Base-by-base conservation (phyloP, 1,139 yeast genomes). In the Yamadazyma triangularis region DNA sequence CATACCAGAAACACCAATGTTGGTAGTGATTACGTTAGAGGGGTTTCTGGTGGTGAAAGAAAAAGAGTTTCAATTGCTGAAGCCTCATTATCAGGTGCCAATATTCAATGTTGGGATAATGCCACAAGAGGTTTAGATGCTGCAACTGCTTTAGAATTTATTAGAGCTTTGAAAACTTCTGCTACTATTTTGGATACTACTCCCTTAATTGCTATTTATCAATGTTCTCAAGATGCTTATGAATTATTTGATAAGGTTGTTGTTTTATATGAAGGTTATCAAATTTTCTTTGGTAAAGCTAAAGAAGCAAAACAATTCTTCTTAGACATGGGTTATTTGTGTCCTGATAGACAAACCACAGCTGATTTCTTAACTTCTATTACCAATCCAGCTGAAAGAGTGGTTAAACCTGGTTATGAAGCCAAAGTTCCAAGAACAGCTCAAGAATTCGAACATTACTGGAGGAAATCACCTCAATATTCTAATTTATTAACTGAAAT, bases 41-140 rank as follows among this genome's bases (percentile, higher is more conserved):
- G 66, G 30, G 63, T 59, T 30, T 58, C 69, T n/a, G 70, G 70
- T 32, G 70, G 70, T 47, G 70, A 64, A 41, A 45, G 70, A 33
- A 64, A 64, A 45, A 48, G 70, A 44, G 70, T 64, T 12, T 61
- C 68, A 4, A 63, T 64, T 40, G 67, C 68, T n/a, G 70, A 64
- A 42, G 68, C 48, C 6, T 53, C 62, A 5, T 47, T 61, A 32
- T 50, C 55, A 37, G 64, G 65, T 13, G 58, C 69, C 10, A 55
- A 53, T 10, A 56, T 79, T 24, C 75, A 76, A 44, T 72, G 79
- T 48, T 79, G 83, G 81, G 86, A 79, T 60, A 79, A 79, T 46
- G 79, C 84, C n/a, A 79, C 86, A 9, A 66, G 85, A 54, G 86
- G 86, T 50, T 62, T 79, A 36, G 86, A 79, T 59, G 79, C 86